A percentile compares a stretch with the other conserved stretches of the same genome.
These are phyloP conservation scores for Suillus ampliporus DNA, from an alignment of 768 basidiomycete species.

Conservation along the genomic window DNA sequence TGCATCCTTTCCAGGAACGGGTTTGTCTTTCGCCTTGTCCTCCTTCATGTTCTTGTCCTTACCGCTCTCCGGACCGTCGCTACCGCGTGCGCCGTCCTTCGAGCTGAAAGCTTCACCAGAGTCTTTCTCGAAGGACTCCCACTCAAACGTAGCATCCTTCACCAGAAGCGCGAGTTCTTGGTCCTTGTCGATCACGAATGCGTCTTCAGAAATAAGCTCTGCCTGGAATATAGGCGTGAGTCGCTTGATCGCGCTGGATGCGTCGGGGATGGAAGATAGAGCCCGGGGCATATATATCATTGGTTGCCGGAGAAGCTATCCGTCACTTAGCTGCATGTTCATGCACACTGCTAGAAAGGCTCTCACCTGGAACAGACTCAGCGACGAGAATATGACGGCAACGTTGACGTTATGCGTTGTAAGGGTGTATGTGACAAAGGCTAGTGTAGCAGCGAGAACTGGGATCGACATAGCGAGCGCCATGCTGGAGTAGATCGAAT, in stretches of 20 bases:
- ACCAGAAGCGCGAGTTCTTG: constrained; percentile 56
- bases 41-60: constrained; percentile 8
- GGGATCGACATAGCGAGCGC: constrained; percentile 62
- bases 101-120: constrained; percentile 5
- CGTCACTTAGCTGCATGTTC: neutral
- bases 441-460: constrained; percentile 63
- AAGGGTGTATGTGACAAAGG: constrained; percentile 69
- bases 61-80: too few species aligned
- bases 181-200: constrained; percentile 48
- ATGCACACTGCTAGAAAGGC: neutral
- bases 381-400: constrained; percentile 68
- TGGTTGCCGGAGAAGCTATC: constrained; percentile 69
- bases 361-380: constrained; percentile 60
- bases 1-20: constrained; percentile 10
- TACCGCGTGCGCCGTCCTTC: constrained; percentile 5
- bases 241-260: constrained; percentile 62
- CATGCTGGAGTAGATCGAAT: constrained; percentile 37
- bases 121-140: constrained; percentile 49
- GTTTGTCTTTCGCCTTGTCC: constrained; percentile 19
- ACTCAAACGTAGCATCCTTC: constrained; percentile 63
- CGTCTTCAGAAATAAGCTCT: constrained; percentile 50
- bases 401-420: constrained; percentile 62
- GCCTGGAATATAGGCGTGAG: constrained; percentile 54
- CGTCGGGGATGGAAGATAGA: constrained; percentile 67
- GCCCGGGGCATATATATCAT: constrained; percentile 66